These are phyloP conservation scores for Colletotrichum sp. DNA, from an alignment of 2,329 filamentous ascomycete genomes.

Conservation along the genomic window DNA sequence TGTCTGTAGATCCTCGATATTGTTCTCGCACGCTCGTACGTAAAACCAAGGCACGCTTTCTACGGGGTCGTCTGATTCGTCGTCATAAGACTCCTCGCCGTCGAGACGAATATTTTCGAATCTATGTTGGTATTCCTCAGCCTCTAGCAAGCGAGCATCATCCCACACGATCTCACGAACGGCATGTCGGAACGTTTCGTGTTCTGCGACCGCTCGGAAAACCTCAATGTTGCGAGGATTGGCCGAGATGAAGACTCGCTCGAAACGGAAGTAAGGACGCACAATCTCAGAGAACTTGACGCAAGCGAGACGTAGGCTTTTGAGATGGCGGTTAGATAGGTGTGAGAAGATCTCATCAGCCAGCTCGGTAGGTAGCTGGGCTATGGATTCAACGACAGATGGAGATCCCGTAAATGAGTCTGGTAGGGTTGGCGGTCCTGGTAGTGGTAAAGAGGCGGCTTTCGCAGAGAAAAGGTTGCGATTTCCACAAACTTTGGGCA, in stretches of 20 bases:
- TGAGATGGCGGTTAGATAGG: neutral
- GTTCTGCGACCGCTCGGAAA: conserved; percentile 37
- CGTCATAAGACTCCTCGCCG: neutral
- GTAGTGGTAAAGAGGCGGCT: neutral
- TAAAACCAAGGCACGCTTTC: neutral
- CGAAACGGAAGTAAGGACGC: neutral
- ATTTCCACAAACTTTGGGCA: neutral
- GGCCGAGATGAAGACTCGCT: conserved; percentile 43
- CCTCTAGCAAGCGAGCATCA: conserved; percentile 24
- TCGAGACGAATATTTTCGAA: neutral
- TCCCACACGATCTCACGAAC: conserved; percentile 46
- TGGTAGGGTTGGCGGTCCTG: neutral
- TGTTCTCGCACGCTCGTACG: neutral
- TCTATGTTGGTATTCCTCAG: neutral
- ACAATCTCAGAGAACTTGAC: neutral
- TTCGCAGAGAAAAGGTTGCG: neutral
- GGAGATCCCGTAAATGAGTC: neutral
- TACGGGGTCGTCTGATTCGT: neutral
- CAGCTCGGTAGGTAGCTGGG: neutral
- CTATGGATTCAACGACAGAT: neutral
- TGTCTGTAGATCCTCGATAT: neutral
- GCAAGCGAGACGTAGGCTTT: neutral
- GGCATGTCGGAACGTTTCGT: conserved; percentile 32
- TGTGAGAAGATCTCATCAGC: neutral
- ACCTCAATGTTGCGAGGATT: conserved; percentile 42